Conservation (phyloP, 2,329 filamentous ascomycete species). For the Colletotrichum sp. region DNA sequence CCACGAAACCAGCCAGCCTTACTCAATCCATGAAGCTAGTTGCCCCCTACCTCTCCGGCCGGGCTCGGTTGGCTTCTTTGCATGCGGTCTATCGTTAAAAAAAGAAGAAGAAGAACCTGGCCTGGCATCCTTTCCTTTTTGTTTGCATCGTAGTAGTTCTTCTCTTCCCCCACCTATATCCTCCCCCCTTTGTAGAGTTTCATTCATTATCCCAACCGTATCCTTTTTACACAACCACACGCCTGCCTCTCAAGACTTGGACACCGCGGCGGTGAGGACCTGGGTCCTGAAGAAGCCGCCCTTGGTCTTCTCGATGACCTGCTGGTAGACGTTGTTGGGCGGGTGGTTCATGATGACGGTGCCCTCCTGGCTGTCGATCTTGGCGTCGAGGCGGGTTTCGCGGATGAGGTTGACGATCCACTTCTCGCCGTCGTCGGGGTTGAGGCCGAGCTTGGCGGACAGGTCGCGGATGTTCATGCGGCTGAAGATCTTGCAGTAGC, state of each 20-base stretch:
- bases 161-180: no score
- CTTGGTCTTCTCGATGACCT: constrained; percentile 99
- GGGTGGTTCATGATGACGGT: constrained; percentile 99
- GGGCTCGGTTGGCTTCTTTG: no score
- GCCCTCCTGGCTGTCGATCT: constrained; percentile 99
- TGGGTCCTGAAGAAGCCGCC: constrained; percentile 98
- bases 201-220: background rate
- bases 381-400: constrained; percentile 95
- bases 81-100: no score
- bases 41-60: no score
- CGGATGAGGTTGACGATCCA: constrained; percentile 99
- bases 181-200: background rate
- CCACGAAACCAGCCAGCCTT: no score
- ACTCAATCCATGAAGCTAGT: no score
- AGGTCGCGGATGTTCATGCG: constrained; percentile 98
- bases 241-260: constrained; percentile 40
- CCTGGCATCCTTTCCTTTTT: no score
- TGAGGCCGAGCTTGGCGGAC: constrained; percentile 87
- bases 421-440: constrained; percentile 96
- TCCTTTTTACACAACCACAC: background rate
- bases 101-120: no score
- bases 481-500: constrained; percentile 99
- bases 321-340: constrained; percentile 97
- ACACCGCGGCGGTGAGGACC: constrained; percentile 77
- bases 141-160: no score